Percentiles rank a stretch among this genome's conserved stretches.
Conservation (phyloP, 306 rosid genomes). For the Adenanthera pavonina region DNA sequence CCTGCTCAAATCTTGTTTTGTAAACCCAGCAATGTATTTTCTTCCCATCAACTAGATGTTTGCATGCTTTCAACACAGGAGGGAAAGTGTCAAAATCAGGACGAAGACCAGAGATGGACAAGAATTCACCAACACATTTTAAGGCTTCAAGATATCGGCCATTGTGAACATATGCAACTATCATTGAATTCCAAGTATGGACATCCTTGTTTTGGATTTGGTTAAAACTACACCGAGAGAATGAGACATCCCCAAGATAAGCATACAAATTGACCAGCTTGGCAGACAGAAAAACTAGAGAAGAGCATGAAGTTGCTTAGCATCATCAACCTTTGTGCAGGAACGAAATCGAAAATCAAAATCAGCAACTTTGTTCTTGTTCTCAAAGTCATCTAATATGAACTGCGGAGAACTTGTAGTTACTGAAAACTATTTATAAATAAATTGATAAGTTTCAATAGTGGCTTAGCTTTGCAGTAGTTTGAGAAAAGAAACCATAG, state of each 20-base stretch:
- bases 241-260: constrained; percentile 35
- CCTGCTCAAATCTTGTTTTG: constrained; percentile 51
- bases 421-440: constrained; percentile 17
- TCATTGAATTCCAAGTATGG: constrained; percentile 54
- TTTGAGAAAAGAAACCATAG: constrained; percentile 47
- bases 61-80: constrained; percentile 50
- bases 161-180: constrained; percentile 43
- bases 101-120: constrained; percentile 22
- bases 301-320: constrained; percentile 49
- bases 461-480: constrained; percentile 7
- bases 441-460: not conserved
- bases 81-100: constrained; percentile 58
- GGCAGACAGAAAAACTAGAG: constrained; percentile 33
- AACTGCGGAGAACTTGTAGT: constrained; percentile 14
- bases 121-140: constrained; percentile 35
- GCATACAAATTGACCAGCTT: constrained; percentile 53
- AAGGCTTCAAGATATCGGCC: constrained; percentile 35
- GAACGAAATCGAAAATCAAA: constrained; percentile 36
- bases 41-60: constrained; percentile 38
- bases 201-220: constrained; percentile 46
- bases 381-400: constrained; percentile 21
- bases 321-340: constrained; percentile 29
- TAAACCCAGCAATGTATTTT: constrained; percentile 49
- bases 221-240: constrained; percentile 38
- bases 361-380: constrained; percentile 18